Base-by-base conservation (phyloP, 2,329 filamentous ascomycete genomes). In the Huntiella omanensis region DNA sequence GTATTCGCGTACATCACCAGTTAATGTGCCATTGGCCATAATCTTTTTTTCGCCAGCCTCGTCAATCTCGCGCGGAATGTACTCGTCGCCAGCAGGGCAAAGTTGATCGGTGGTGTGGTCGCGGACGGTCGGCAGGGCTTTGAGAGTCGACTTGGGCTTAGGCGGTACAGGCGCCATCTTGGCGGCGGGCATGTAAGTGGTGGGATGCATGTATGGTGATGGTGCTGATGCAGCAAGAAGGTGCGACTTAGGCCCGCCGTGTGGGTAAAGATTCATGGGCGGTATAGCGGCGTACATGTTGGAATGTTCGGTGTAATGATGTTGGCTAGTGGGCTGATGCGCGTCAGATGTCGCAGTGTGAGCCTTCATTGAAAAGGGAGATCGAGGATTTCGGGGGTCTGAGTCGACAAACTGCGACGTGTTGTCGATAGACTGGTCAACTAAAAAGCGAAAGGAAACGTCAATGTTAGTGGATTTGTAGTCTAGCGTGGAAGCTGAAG, bases 91-190 rank as follows among this genome's bases (percentile, higher is more conserved):
- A 56, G 85, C 83, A 22, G 81, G 70, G 45, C 83, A 85, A 28
- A 98, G 74, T 61, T 96, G 88, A 59, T 96, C 88, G 12, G 88
- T 96, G 2, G 91, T 98, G 60, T 98, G 91, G 58, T 98, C 91
- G 62, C 91, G 73, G 11, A 96, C 91, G 3, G 91, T 96, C 2
- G 91, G 91, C 38, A 98, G 69, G 1, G 91, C 91, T 64, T 98
- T 98, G 55, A 96, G 70, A 6, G 88, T 83, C 7, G 77, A 70
- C 64, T 92, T 92, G 2, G 80, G 73, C 62, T 88, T 91, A 16
- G 83, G 77, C 12, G 85, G 83, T 59, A 75, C 62, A 60, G 63
- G 51, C 56, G 62, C 56, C 16, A 40, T 8, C 35, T 45, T 45
- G 12, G 43, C 22, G 7, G 22, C 12, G 28, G 34, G 32, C 22